Conservation (phyloP, 2,329 filamentous ascomycete genomes). For the Erysiphe pulchra region DNA sequence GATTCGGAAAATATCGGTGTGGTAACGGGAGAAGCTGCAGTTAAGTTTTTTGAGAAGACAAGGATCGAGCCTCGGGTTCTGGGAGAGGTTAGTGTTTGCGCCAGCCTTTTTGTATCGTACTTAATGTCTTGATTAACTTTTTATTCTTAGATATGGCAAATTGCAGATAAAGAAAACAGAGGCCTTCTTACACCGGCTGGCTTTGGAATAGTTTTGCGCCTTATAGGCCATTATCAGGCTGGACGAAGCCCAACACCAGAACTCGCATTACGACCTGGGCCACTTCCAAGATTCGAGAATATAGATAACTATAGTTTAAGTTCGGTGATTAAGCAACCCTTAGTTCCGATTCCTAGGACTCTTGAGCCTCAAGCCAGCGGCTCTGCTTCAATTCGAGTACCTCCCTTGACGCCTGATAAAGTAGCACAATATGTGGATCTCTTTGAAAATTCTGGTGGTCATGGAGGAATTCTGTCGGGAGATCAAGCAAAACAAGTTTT, state of each 20-base stretch:
- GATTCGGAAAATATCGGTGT: conserved; percentile 81
- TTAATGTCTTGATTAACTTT: conserved; percentile 6
- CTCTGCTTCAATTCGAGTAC: conserved; percentile 53
- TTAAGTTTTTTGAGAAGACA: conserved; percentile 96
- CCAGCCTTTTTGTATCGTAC: neutral
- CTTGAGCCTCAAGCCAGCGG: conserved; percentile 32
- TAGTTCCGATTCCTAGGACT: conserved; percentile 17
- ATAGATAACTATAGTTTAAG: conserved; percentile 12
- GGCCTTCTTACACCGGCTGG: conserved; percentile 79
- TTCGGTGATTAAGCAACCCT: conserved; percentile 23
- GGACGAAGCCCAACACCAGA: conserved; percentile 59
- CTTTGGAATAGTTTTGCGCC: conserved; percentile 74
- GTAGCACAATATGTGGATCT: conserved; percentile 68
- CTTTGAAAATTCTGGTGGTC: conserved; percentile 69
- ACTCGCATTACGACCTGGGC: conserved; percentile 60
- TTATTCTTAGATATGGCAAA: conserved; percentile 74
- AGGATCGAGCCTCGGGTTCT: conserved; percentile 63
- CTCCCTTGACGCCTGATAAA: conserved; percentile 69
- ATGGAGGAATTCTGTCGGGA: conserved; percentile 53
- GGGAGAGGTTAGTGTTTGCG: conserved; percentile 38
- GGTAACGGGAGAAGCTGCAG: conserved; percentile 83
- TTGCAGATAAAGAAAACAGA: conserved; percentile 88
- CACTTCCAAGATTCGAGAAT: conserved; percentile 81
- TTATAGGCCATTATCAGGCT: conserved; percentile 89
- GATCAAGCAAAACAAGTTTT: conserved; percentile 86